phyloP scores from a whole-genome alignment of 2,329 filamentous ascomycete species.

The Ramularia collo-cygni region DNA sequence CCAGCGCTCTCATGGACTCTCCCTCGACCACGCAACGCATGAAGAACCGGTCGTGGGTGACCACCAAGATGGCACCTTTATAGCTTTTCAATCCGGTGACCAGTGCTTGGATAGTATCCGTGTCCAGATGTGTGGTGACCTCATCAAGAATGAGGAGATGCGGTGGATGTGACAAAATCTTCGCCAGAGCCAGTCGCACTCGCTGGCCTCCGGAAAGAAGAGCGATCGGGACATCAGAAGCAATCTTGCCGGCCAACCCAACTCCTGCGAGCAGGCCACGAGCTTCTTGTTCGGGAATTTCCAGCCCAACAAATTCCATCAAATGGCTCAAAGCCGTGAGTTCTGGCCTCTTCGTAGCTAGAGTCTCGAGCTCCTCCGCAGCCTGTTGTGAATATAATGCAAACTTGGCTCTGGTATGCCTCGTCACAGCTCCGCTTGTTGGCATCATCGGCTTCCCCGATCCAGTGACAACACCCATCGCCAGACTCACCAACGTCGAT shows the following conservation, averaged over 20 bases:
- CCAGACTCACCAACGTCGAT: slow-evolving; percentile 66
- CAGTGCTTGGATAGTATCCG: slow-evolving; percentile 69
- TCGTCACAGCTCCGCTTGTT: slow-evolving; percentile 54
- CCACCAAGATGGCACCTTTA: slow-evolving; percentile 67
- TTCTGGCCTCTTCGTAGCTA: slow-evolving; percentile 45
- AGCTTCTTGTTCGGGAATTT: slow-evolving; percentile 59
- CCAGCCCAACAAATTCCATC: slow-evolving; percentile 44
- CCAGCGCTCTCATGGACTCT: slow-evolving; percentile 23
- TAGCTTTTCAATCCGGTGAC: slow-evolving; percentile 60
- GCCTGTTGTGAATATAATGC: slow-evolving; percentile 78
- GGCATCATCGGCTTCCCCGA: slow-evolving; percentile 38
- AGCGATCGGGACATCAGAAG: slow-evolving; percentile 65
- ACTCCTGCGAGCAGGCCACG: slow-evolving; percentile 61
- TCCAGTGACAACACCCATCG: slow-evolving; percentile 47
- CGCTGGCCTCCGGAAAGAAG: slow-evolving; percentile 75
- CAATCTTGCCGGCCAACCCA: slow-evolving; percentile 62
- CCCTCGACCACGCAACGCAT: slow-evolving; percentile 67
- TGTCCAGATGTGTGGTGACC: slow-evolving; percentile 79
- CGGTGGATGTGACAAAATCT: slow-evolving; percentile 60
- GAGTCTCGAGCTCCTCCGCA: slow-evolving; percentile 58
- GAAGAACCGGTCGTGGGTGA: slow-evolving; percentile 79
- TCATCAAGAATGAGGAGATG: slow-evolving; percentile 73
- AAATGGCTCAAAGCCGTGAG: slow-evolving; percentile 62
- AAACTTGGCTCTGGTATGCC: slow-evolving; percentile 62
- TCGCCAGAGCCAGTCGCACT: slow-evolving; percentile 56